Evolutionary conservation across 2,329 filamentous ascomycete genomes (phyloP).

Genomic region (Penicillium paneum): DNA sequence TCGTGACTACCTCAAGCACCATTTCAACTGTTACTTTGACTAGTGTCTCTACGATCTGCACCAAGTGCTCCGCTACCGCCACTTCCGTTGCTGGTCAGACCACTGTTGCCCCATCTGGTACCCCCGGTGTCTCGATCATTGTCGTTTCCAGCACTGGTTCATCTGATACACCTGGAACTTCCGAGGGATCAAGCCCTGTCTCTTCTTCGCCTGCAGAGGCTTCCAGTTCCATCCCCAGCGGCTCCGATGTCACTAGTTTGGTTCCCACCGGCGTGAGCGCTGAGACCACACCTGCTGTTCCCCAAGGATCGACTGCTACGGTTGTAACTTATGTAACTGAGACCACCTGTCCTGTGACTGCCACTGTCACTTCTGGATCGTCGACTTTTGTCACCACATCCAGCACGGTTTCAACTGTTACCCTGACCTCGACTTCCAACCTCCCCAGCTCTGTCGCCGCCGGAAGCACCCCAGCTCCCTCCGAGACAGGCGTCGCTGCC

Average conservation of each 20-base stretch:
- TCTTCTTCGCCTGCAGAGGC: neutral
- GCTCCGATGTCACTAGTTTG: neutral
- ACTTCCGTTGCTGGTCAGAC: slow-evolving; percentile 10
- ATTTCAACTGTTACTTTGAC: slow-evolving; percentile 49
- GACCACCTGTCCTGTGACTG: slow-evolving; percentile 34
- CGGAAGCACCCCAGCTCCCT: slow-evolving; percentile 13
- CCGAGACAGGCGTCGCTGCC: slow-evolving; percentile 26
- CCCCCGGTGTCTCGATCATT: neutral
- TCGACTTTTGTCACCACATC: slow-evolving; percentile 52
- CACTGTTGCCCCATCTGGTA: neutral
- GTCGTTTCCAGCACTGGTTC: neutral
- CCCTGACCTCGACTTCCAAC: slow-evolving; percentile 7
- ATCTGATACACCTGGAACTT: neutral
- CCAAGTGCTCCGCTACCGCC: slow-evolving; percentile 14
- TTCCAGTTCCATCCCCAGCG: neutral
- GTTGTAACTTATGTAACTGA: slow-evolving; percentile 31
- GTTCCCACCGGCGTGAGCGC: slow-evolving; percentile 2
- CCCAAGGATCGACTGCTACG: slow-evolving; percentile 23
- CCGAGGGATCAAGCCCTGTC: neutral
- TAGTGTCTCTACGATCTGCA: slow-evolving; percentile 28
- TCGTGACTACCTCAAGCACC: slow-evolving; percentile 54
- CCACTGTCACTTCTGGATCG: slow-evolving; percentile 42
- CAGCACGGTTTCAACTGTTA: slow-evolving; percentile 56
- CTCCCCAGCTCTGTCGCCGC: slow-evolving; percentile 5
- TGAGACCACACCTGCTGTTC: slow-evolving; percentile 3